A percentile compares a stretch with the other conserved stretches of the same genome.
These are phyloP conservation scores for Schizonepeta tenuifolia DNA, from an alignment of 257 asterid species.

Conservation along the genomic window DNA sequence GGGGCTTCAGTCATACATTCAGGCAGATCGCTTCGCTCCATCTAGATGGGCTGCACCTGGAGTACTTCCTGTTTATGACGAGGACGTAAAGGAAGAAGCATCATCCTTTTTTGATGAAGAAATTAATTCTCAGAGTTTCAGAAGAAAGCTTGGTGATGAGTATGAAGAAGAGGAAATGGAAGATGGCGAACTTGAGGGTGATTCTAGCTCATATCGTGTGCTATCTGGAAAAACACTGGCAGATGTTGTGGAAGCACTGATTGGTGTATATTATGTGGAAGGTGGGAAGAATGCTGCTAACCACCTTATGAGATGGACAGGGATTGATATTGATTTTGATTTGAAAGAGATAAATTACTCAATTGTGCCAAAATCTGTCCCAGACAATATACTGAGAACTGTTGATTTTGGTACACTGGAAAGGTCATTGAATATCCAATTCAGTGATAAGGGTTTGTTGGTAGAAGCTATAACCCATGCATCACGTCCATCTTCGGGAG, in stretches of 20 bases:
- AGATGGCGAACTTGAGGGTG: slow-evolving; percentile 96
- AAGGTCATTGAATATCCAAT: slow-evolving; percentile 64
- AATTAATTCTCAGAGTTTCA: slow-evolving; percentile 31
- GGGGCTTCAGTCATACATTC: slow-evolving; percentile 94
- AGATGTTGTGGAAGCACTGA: slow-evolving; percentile 96
- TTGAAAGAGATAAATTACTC: slow-evolving; percentile 59
- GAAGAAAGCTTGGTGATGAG: slow-evolving; percentile 40
- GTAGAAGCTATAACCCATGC: slow-evolving; percentile 99
- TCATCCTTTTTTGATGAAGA: slow-evolving; percentile 57
- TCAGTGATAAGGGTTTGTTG: slow-evolving; percentile 69
- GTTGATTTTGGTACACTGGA: slow-evolving; percentile 81
- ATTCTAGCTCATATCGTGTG: slow-evolving; percentile 93
- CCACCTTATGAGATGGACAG: slow-evolving; percentile 97
- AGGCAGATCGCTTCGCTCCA: slow-evolving; percentile 98
- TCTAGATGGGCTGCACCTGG: slow-evolving; percentile 99
- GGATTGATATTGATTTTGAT: slow-evolving; percentile 82
- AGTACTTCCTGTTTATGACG: slow-evolving; percentile 93
- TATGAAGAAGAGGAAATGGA: slow-evolving; percentile 83
- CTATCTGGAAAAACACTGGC: slow-evolving; percentile 96
- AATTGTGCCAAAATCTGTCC: slow-evolving; percentile 57
- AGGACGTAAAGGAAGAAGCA: slow-evolving; percentile 73
- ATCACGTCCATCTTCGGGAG: slow-evolving; percentile 97
- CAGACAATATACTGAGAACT: slow-evolving; percentile 70
- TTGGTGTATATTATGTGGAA: slow-evolving; percentile 91
- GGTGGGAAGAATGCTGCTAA: slow-evolving; percentile 92